phyloP scores from a whole-genome alignment of 208 protist genomes.

The Crithidia acanthocephali region DNA sequence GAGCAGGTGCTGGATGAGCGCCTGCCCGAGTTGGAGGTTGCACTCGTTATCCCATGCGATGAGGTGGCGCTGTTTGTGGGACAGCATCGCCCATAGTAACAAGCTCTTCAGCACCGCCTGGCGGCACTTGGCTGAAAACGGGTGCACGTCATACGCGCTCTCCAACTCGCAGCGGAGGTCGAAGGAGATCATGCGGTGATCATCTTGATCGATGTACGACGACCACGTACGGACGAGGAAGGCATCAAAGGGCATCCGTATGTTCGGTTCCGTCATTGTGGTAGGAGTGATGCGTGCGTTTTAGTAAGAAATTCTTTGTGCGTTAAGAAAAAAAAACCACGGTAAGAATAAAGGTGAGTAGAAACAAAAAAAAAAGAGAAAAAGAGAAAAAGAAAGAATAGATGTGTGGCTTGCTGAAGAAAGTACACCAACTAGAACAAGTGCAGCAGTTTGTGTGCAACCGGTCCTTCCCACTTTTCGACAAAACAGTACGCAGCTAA shows the following conservation, averaged over 20 bases:
- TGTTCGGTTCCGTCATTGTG: background rate
- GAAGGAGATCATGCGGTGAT: constrained; percentile 18
- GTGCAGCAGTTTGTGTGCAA: too few relatives aligned
- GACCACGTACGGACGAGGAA: constrained; percentile 21
- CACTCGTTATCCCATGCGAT: constrained; percentile 14
- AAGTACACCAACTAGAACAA: too few relatives aligned
- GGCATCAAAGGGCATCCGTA: background rate
- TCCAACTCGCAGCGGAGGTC: constrained; percentile 13
- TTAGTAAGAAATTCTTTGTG: too few relatives aligned
- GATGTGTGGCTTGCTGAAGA: too few relatives aligned
- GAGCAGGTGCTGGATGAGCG: constrained; percentile 20
- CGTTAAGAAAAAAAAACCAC: too few relatives aligned
- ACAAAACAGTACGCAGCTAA: too few relatives aligned
- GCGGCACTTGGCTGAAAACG: constrained; percentile 16
- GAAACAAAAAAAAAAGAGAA: too few relatives aligned
- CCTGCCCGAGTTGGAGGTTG: constrained; percentile 24
- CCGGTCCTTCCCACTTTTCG: too few relatives aligned
- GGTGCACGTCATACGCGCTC: constrained; percentile 18
- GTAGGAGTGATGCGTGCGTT: background rate
- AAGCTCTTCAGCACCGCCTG: constrained; percentile 13
- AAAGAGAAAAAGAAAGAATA: too few relatives aligned
- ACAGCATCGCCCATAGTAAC: constrained; percentile 14
- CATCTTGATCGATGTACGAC: constrained; percentile 22
- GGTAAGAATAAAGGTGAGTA: too few relatives aligned
- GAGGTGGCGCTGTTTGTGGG: constrained; percentile 4